phyloP scores from a whole-genome alignment of 1,139 yeast genomes.

The Candida frijolesensis region DNA sequence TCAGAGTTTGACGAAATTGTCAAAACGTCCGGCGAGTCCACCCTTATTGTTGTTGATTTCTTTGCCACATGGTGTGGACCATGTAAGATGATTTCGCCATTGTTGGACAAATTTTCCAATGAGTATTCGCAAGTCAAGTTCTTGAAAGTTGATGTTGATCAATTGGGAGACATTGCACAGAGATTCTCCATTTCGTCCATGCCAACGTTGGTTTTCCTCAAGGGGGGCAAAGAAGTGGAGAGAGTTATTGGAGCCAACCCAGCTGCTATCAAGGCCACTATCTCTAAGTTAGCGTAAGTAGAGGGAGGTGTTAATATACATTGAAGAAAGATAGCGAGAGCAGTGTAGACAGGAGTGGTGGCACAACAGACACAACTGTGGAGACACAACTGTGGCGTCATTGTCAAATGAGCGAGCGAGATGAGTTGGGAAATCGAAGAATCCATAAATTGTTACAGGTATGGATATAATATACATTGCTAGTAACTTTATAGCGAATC shows the following conservation, averaged over 20 bases:
- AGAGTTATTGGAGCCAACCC: constrained; percentile 89
- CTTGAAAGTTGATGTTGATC: constrained; percentile 86
- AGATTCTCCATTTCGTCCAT: constrained; percentile 76
- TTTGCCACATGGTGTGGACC: constrained; percentile 96
- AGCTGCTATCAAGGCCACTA: constrained; percentile 71
- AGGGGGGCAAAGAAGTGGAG: constrained; percentile 69
- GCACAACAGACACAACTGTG: too few relatives aligned
- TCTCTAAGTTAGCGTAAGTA: constrained; percentile 54
- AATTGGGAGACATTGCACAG: constrained; percentile 71
- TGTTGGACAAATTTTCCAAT: constrained; percentile 61
- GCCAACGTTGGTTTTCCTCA: constrained; percentile 87
- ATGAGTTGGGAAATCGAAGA: too few relatives aligned
- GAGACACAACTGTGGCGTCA: too few relatives aligned
- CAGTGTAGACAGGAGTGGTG: too few relatives aligned
- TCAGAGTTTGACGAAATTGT: constrained; percentile 51
- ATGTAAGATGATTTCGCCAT: constrained; percentile 83
- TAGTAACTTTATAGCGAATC: too few relatives aligned
- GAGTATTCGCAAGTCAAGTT: constrained; percentile 59
- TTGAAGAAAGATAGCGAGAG: not conserved
- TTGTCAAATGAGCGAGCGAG: too few relatives aligned
- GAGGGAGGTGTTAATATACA: too few relatives aligned
- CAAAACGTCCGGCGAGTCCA: not conserved
- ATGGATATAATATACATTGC: too few relatives aligned
- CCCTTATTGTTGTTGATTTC: constrained; percentile 61
- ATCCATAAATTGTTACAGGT: too few relatives aligned